Evolutionary conservation across 2,329 filamentous ascomycete genomes (phyloP), one percentile per base, ranked within the genome.

Genomic region (Fusarium keratoplasticum): DNA sequence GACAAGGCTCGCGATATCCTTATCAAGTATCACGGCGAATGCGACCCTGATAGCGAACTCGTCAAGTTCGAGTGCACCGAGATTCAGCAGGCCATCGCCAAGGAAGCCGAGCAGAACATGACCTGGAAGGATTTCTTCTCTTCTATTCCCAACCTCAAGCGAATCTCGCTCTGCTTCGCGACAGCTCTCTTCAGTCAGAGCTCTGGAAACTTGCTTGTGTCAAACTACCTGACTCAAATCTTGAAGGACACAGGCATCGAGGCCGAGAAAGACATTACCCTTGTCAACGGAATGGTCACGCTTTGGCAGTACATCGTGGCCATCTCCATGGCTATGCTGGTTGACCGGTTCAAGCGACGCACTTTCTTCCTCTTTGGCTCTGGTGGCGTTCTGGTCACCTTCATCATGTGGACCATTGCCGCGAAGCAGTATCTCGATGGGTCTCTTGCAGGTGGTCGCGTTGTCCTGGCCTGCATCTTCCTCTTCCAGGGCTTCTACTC

Each of bases 1-100:
- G 85, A 88, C 6, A 83, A 90, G 74, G 89, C 89, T 0, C 84
- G 82, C 18, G 80, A 81, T 0, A 86, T 89, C 29, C 77, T 91
- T 0, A 82, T 85, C 73, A 87, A 87, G 64, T 88, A 87, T 44
- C 87, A 89, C 62, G 87, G 85, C 27, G 87, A 88, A 67, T 82
- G 83, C 33, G 82, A 88, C 54, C 72, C 79, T 0, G 79, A 84
- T 3, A 84, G 82, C 2, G 82, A 84, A 59, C 77, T 88, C 7
- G 87, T 89, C 16, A 79, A 83, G 13, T 82, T 86, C 25, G 87
- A 89, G 71, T 84, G 83, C 54, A 80, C 84, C 10, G 87, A 89
- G 76, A 89, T 89, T 64, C 84, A 84, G 68, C 81, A 87, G 63
- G 85, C 84, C 18, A 83, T 88, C 60, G 78, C 76, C 22, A 81